Evolutionary conservation across 805 yeast species (phyloP).

Genomic region (Barnettozyma sp.): DNA sequence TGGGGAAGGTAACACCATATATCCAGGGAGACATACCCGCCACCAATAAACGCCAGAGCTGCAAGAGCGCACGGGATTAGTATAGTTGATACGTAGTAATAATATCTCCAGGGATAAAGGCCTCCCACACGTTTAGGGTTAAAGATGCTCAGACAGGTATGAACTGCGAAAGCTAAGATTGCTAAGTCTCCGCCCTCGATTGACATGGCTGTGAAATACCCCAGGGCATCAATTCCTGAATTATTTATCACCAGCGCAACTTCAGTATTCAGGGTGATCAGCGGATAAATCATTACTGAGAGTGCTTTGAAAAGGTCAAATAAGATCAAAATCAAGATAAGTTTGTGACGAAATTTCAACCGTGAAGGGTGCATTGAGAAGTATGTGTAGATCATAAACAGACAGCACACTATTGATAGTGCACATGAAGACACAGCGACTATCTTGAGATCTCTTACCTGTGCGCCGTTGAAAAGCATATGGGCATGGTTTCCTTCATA

Average conservation of each 20-base stretch:
- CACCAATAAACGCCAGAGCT: constrained; percentile 56
- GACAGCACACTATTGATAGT: constrained; percentile 45
- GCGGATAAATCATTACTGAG: constrained; percentile 61
- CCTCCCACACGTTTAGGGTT: constrained; percentile 65
- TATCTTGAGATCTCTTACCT: constrained; percentile 16
- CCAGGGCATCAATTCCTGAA: constrained; percentile 28
- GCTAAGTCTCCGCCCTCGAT: constrained; percentile 86
- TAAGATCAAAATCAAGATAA: constrained; percentile 58
- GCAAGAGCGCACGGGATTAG: constrained; percentile 63
- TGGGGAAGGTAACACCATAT: constrained; percentile 78
- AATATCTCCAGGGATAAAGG: constrained; percentile 48
- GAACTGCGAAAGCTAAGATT: constrained; percentile 75
- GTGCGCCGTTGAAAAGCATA: not conserved
- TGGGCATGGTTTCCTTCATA: not conserved
- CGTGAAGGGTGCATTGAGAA: constrained; percentile 58
- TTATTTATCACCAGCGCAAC: constrained; percentile 3
- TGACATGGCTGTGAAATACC: constrained; percentile 74
- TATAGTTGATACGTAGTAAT: constrained; percentile 52
- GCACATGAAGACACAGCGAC: constrained; percentile 44
- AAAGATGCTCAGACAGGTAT: constrained; percentile 69
- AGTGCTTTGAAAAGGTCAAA: constrained; percentile 74
- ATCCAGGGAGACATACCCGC: constrained; percentile 54
- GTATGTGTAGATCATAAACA: constrained; percentile 52
- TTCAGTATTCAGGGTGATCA: constrained; percentile 47
- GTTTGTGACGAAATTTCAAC: constrained; percentile 59